Base-by-base conservation (phyloP, 2,329 filamentous ascomycete species). In the Venturia asperata region DNA sequence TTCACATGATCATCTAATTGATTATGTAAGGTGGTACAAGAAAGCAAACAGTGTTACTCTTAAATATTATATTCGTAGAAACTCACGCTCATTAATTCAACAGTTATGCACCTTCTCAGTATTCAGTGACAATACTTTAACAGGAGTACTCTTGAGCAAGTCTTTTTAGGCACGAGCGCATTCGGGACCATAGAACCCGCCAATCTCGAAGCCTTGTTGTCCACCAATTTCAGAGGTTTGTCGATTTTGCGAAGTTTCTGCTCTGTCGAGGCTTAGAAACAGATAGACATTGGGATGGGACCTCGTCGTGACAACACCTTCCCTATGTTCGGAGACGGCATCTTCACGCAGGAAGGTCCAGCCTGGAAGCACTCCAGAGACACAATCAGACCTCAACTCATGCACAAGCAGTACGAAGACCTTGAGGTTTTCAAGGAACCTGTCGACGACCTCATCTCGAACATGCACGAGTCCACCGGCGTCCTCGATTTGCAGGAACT, bases 371-470 rank as follows among this genome's bases (percentile, higher is more conserved):
- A 83, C 65, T 91, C 87, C 63, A 83, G 92, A 21, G 86, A 90
- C 68, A 80, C 96, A 66, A 86, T 97, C 68, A 83, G 92, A 1
- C 92, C 92, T 0, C 91, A 95, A 71, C 96, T 96, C 75, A 87
- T 91, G 71, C 88, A 88, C 70, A 89, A 94, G 71, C 88, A 92
- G 27, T 85, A 96, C 45, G 88, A 87, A 68, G 90, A 96, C 74
- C 78, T 96, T 67, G 82, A 91, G 63, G 86, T 88, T 66, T 92
- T 96, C 72, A 92, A 96, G 77, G 79, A 81, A 27, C 91, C 72
- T 2, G 85, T 88, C 74, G 77, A 96, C 72, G 83, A 92, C 30
- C 82, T 90, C 71, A 83, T 85, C 0, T 80, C 96, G 21, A 85
- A 94, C 73, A 79, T 81, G 21, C 82, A 87, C 69, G 72, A 72